Evolutionary conservation across 305 asterid genomes (phyloP).

Genomic region (Rubia tinctorum): DNA sequence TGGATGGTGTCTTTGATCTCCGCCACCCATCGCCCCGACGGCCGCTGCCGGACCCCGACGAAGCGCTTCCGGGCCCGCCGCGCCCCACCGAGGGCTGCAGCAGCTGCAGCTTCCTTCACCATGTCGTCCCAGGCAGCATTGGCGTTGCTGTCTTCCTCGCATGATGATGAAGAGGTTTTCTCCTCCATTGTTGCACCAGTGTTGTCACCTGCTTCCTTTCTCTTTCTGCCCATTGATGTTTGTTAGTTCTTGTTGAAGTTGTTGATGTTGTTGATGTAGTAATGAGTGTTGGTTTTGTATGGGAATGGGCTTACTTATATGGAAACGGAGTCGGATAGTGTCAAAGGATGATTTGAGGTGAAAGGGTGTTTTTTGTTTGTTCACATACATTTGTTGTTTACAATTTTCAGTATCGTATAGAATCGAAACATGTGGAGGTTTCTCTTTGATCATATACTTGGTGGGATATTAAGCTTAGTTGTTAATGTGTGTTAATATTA

Average conservation of each 20-base stretch:
- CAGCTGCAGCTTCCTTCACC: conserved; percentile 35
- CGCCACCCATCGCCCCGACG: conserved; percentile 51
- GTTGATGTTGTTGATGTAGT: background rate
- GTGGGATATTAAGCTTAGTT: background rate
- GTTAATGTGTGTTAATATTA: too few species aligned
- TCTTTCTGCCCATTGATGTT: conserved; percentile 33
- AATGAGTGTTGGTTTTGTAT: background rate
- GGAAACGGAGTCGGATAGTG: background rate
- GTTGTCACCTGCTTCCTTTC: conserved; percentile 22
- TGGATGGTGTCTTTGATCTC: conserved; percentile 49
- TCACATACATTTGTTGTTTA: conserved; percentile 8
- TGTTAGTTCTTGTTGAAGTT: background rate
- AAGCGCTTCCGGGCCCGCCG: conserved; percentile 33
- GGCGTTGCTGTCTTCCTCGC: conserved; percentile 14
- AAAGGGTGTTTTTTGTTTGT: conserved; percentile 1
- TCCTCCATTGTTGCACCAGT: conserved; percentile 10
- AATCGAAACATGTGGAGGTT: conserved; percentile 18
- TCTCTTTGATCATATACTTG: background rate
- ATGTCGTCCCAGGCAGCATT: conserved; percentile 26
- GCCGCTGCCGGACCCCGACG: conserved; percentile 42
- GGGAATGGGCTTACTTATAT: conserved; percentile 14
- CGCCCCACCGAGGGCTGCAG: conserved; percentile 29
- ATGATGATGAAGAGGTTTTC: conserved; percentile 10
- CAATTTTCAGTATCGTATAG: conserved; percentile 6
- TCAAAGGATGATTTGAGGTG: background rate